Evolutionary conservation across 2,329 filamentous ascomycete species (phyloP).

Genomic region (Pyricularia pennisetigena): DNA sequence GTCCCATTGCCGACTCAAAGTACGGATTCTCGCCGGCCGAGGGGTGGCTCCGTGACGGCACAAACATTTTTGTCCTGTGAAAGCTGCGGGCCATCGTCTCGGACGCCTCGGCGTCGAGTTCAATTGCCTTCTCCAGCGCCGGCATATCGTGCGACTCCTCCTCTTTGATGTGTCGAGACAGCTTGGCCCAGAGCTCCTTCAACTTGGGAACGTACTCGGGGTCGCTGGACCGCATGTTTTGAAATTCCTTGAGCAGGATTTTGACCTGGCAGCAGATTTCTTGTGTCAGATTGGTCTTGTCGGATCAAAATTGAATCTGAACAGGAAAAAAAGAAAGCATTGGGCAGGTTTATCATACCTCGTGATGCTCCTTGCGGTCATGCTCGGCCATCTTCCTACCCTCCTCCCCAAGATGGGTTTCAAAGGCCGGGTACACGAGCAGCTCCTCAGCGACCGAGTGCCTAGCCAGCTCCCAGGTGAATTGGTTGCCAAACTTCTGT

Average conservation of each 20-base stretch:
- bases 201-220: constrained; percentile 32
- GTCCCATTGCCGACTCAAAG: neutral
- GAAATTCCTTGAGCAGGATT: neutral
- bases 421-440: constrained; percentile 43
- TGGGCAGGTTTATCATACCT: constrained; percentile 3
- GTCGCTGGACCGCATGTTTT: neutral
- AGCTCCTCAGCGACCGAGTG: constrained; percentile 38
- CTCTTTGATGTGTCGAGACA: constrained; percentile 36
- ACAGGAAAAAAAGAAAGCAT: neutral
- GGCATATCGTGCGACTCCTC: constrained; percentile 40
- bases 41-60: constrained; percentile 41
- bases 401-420: constrained; percentile 30
- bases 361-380: constrained; percentile 37
- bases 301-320: constrained; percentile 25
- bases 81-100: constrained; percentile 31
- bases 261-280: neutral
- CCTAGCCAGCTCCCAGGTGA: constrained; percentile 35
- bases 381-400: constrained; percentile 34
- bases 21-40: constrained; percentile 11
- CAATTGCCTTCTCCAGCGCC: constrained; percentile 32
- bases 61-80: constrained; percentile 40
- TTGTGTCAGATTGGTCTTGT: constrained; percentile 34
- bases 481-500: constrained; percentile 31
- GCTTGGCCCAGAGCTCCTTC: constrained; percentile 23
- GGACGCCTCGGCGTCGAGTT: constrained; percentile 15